Base-by-base conservation (phyloP, 495 filamentous ascomycete genomes). In the Neurospora terricola region DNA sequence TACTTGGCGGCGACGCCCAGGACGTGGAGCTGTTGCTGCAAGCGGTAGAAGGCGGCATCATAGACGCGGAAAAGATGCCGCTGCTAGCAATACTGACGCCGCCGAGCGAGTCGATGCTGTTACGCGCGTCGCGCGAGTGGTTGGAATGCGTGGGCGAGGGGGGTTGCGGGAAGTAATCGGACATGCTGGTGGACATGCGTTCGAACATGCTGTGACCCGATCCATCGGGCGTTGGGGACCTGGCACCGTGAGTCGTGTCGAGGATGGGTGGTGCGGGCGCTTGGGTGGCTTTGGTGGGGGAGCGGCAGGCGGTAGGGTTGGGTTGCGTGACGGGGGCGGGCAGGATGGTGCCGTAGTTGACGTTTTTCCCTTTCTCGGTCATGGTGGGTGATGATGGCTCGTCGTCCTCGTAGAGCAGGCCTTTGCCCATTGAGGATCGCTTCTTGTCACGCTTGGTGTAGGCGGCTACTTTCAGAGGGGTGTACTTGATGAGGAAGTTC, bases 61-160 rank as follows among this genome's bases (percentile, higher is more conserved):
- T n/a, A 0, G 77, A 77, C 0, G 77, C 69, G 4, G 75, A 78
- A 23, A 80, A 75, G 7, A 79, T 71, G 9, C 73, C 76, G 70
- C 78, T 80, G 71, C 76, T 76, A 34, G 77, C 77, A 16, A 79
- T 74, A 72, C 78, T 80, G 38, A 72, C 68, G 1, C 74, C 76
- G 1, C 73, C 75, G 36, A 78, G 5, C 1, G 76, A 77, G 18
- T 77, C 74, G 36, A 74, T 43, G 54, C 77, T 78, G 23, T 74
- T 59, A 1, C 75, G 73, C 37, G 69, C 48, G 21, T 59, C 54
- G 7, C 54, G 74, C 34, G 69, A 38, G n/a, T 73, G 39, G 69
- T 71, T 4, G 73, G 54, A 16, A 72, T 48, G 54, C 1, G 74
- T 70, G 0, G 76, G 76, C 1, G 76, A 72, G 1, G 79, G 79